Evolutionary conservation across 2,329 filamentous ascomycete species (phyloP), one percentile per base, ranked within the genome.

Genomic region (Cyphellophora attinorum): DNA sequence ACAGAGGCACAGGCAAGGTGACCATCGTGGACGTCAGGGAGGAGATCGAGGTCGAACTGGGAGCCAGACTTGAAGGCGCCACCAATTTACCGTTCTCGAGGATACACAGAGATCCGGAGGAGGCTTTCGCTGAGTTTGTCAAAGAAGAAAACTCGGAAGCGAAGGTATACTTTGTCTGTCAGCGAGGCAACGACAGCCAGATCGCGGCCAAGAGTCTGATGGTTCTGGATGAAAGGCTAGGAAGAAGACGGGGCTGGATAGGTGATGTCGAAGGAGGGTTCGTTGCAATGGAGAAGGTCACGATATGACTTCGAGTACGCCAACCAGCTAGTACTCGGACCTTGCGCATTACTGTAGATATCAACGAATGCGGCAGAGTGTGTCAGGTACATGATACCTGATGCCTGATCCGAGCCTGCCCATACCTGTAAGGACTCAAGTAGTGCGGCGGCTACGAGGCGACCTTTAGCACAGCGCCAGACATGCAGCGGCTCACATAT

Each of bases 31-130:
- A 96, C 46, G 85, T 93, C 1, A 71, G 91, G 2, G 85, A 93
- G 47, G 76, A 76, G 49, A 82, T 85, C 17, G 85, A 94, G 41
- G 95, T 84, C 46, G 79, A 81, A 11, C 77, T 96, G 29, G 86
- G 81, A 44, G 13, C 45, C 2, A 77, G 70, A 41, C 66, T 98
- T 5, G 65, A 76, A 0, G 81, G 81, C 0, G 85, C 84, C 16
- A 60, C 93, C 33, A 95, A 66, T 33, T 53, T 67, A 13, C 64
- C 64, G 3, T 60, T 67, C 6, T 62, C 61, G 2, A 51, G 44
- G 3, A 62, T 67, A 15, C 37, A 64, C 16, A 52, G 54, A 10
- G 27, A 39, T 23, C 39, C 38, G 13, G 35, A 32, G 5, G 18
- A 27, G 5, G 39, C 40, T 3, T 40, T 46, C 29, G 34, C 35